Evolutionary conservation across 345 rosid species (phyloP).

Genomic region (Eucalyptus albens): DNA sequence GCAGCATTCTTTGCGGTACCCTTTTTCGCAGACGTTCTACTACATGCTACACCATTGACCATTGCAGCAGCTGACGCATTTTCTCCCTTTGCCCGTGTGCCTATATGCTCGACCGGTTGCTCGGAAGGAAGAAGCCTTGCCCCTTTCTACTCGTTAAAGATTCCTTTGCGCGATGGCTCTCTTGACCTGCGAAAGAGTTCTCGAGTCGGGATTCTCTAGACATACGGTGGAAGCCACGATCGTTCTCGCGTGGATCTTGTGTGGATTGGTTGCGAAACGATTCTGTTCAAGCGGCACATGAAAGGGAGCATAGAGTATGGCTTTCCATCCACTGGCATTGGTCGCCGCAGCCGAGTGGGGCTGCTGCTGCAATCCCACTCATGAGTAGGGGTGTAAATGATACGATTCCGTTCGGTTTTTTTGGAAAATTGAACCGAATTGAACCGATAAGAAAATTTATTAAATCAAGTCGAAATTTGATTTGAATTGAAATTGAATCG

Average conservation of each 20-base stretch:
- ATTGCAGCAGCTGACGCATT: not conserved
- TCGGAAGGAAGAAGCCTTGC: not conserved
- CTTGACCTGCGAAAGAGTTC: not conserved
- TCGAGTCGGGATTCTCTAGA: not conserved
- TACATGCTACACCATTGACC: not conserved
- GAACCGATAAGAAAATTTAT: rapidly evolving
- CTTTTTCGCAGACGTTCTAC: not conserved
- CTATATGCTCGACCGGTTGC: not conserved
- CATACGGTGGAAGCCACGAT: not conserved
- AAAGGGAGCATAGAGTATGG: not conserved
- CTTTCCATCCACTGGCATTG: not conserved
- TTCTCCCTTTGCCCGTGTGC: not conserved
- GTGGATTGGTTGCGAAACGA: not conserved
- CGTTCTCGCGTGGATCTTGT: not conserved
- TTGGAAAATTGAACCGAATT: rapidly evolving
- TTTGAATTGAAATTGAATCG: rapidly evolving
- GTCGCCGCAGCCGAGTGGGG: not conserved
- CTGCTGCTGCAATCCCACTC: not conserved
- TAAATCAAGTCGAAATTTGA: rapidly evolving
- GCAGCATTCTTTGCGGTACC: not conserved
- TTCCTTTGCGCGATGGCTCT: not conserved
- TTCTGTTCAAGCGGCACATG: not conserved
- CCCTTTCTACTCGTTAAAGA: not conserved
- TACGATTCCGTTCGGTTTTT: rapidly evolving
- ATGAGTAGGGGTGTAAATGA: too few relatives aligned